Percentiles rank a stretch among this genome's conserved stretches.
phyloP scores from a whole-genome alignment of 2,329 filamentous ascomycete species.

The Cladosporium sp. region DNA sequence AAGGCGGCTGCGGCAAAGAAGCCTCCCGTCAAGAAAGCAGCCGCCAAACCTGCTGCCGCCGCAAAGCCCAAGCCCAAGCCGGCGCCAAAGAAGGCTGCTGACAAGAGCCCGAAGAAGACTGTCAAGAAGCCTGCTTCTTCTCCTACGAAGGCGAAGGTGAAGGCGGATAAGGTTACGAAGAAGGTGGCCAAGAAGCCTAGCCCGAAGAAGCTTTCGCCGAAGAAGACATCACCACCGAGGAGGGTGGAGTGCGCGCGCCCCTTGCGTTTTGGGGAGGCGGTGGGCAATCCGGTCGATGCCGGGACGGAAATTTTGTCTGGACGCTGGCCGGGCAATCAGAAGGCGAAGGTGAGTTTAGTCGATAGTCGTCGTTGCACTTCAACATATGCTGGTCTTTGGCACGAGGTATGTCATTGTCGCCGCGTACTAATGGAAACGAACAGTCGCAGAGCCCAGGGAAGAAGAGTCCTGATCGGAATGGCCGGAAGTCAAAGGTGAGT shows the following conservation, averaged over 20 bases:
- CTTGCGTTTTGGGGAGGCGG: neutral
- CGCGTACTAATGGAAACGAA: no score
- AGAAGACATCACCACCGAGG: neutral
- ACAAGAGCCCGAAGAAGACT: neutral
- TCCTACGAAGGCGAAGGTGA: conserved; percentile 1
- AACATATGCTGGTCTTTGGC: no score
- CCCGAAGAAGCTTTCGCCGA: neutral
- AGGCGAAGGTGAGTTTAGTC: no score
- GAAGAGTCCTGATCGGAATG: no score
- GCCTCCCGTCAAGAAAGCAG: neutral
- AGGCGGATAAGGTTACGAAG: conserved; percentile 1
- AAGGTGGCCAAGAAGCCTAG: conserved; percentile 2
- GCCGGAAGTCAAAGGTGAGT: no score
- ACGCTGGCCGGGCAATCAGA: no score
- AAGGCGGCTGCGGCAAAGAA: conserved; percentile 12
- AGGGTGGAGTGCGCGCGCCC: neutral
- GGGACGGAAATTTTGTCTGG: no score
- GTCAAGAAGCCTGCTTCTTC: neutral
- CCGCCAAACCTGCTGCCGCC: neutral
- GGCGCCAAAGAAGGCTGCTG: neutral
- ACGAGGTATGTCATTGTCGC: no score
- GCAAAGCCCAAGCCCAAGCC: conserved; percentile 4
- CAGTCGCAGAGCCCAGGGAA: neutral
- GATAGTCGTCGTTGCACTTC: no score
- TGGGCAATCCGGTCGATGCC: neutral